Evolutionary conservation across 305 asterid species (phyloP).

Genomic region (Fraxinus baroniana): DNA sequence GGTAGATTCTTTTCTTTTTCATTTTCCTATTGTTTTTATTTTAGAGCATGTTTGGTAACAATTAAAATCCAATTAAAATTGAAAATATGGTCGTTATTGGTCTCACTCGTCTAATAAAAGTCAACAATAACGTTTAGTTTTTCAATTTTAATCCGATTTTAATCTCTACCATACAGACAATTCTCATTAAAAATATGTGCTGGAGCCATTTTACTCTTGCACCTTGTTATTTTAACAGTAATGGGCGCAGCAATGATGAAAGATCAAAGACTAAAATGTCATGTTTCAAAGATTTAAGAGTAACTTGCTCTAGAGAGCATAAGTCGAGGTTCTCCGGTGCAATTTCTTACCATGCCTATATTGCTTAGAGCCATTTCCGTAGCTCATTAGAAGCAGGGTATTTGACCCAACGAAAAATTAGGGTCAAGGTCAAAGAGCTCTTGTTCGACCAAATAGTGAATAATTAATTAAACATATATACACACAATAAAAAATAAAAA

Average conservation of each 20-base stretch:
- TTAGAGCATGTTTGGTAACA: no score
- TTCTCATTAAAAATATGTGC: not conserved
- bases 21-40: no score
- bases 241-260: not conserved
- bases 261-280: not conserved
- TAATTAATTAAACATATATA: not conserved
- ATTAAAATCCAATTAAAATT: no score
- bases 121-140: no score
- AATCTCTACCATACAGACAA: no score
- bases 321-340: not conserved
- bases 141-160: no score
- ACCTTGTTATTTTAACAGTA: not conserved
- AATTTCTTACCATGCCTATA: not conserved
- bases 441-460: not conserved
- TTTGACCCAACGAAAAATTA: not conserved
- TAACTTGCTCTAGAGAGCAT: not conserved
- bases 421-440: not conserved
- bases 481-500: no score
- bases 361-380: not conserved
- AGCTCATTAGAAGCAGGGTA: not conserved
- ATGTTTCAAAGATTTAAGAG: not conserved
- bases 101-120: no score
- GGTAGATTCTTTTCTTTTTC: not conserved
- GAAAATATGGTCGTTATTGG: no score
- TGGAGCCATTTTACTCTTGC: not conserved